These are phyloP conservation scores for Coemansia umbellata DNA, from an alignment of 192 early-diverging fungal genomes.

Conservation along the genomic window DNA sequence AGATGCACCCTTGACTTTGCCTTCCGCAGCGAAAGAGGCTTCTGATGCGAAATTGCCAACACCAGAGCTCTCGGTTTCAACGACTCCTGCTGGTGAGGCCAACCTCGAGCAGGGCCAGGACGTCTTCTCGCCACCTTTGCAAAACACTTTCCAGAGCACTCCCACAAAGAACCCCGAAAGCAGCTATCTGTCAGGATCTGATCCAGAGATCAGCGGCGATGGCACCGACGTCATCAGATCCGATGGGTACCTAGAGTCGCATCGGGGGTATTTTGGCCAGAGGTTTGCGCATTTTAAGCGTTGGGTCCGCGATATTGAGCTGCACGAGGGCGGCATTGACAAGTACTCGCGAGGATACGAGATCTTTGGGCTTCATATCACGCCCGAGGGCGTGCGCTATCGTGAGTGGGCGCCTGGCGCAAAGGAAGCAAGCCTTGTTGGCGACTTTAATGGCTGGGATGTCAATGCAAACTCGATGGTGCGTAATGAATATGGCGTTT, in stretches of 20 bases:
- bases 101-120: no score
- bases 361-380: conserved; percentile 73
- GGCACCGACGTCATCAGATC: conserved; percentile 63
- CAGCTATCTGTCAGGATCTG: conserved; percentile 17
- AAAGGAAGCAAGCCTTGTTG: conserved; percentile 70
- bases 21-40: no score
- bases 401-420: conserved; percentile 96
- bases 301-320: conserved; percentile 69
- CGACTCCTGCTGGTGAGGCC: no score
- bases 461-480: conserved; percentile 68
- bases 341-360: conserved; percentile 80
- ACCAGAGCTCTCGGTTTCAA: no score
- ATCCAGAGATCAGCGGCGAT: conserved; percentile 48
- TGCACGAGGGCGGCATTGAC: conserved; percentile 75
- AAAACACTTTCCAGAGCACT: conserved; percentile 11
- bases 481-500: conserved; percentile 79
- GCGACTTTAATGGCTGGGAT: conserved; percentile 96
- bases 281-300: conserved; percentile 59
- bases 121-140: no score
- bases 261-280: conserved; percentile 55
- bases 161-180: conserved; percentile 13
- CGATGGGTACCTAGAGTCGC: conserved; percentile 80
- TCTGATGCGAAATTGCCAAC: no score
- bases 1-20: no score
- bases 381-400: conserved; percentile 67